These are phyloP conservation scores for Backusella tarrabulga DNA, from an alignment of 192 early-diverging fungal genomes.

Conservation along the genomic window DNA sequence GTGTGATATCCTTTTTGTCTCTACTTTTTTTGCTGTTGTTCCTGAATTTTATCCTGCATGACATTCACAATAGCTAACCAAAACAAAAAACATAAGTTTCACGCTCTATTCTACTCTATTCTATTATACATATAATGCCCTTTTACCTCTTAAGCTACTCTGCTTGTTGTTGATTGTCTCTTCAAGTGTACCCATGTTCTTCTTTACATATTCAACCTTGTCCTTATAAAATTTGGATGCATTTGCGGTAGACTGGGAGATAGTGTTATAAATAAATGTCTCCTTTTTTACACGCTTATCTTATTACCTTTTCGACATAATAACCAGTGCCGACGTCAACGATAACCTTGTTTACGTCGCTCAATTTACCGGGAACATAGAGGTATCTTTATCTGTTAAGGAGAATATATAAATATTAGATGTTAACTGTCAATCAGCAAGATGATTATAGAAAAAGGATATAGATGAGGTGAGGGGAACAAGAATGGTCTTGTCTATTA, in stretches of 20 bases:
- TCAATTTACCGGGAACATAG: conserved; percentile 91
- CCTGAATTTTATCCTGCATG: conserved; percentile 55
- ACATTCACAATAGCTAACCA: conserved; percentile 49
- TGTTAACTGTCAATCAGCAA: background rate
- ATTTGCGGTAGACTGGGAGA: conserved; percentile 62
- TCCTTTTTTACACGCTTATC: background rate
- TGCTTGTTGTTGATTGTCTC: conserved; percentile 79
- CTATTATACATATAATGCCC: background rate
- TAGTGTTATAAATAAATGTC: no score
- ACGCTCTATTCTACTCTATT: background rate
- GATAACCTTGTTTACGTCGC: conserved; percentile 79
- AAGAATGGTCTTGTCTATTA: conserved; percentile 60
- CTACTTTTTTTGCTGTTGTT: conserved; percentile 35
- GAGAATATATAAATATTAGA: background rate
- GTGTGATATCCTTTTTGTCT: conserved; percentile 14
- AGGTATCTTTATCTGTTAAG: conserved; percentile 46
- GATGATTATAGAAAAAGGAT: conserved; percentile 31
- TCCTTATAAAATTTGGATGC: conserved; percentile 79
- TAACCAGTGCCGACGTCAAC: conserved; percentile 98
- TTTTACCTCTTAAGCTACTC: conserved; percentile 60
- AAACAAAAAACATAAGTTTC: background rate
- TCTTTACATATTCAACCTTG: conserved; percentile 83
- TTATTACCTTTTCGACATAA: conserved; percentile 84
- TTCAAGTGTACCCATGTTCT: conserved; percentile 79
- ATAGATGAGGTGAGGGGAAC: conserved; percentile 78